Evolutionary conservation across 441 rosid species (phyloP), one percentile per base, ranked within the genome.

Genomic region (Mallotus japonicus): DNA sequence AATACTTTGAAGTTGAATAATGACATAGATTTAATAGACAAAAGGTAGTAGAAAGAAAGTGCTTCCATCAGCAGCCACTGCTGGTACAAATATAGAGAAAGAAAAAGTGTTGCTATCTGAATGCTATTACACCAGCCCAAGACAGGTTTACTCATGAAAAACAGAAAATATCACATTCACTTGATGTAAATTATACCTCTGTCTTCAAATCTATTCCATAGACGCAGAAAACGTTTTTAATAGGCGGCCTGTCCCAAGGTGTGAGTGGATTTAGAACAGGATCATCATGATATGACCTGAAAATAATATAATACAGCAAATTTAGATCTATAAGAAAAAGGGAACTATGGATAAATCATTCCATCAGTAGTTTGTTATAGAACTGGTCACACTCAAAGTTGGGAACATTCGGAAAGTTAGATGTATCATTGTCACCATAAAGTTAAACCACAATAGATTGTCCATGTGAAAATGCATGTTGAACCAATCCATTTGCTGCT

Each of bases 241-340:
- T 87, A 71, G 99, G 98, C 64, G 99, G 99, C 75, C 99, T 90
- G 65, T 95, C 99, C 98, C 98, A 95, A 60, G 99, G 97, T 56
- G 96, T 86, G 53, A 95, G 91, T 76, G 99, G 98, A 87, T 95
- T 93, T 77, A 90, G 80, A 78, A 95, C 89, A 75, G 94, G 96
- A 83, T 95, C 93, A 68, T 80, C 83, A 76, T 85, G 96, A 84
- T 95, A 93, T 80, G 88, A 86, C 89, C 99, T 95, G 90, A 74
- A 84, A 84, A 76, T 76, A 57, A 67, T 16, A 62, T 17, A 14
- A 24, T 64, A 79, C 69, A 72, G 64, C 56, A 74, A 56, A 69
- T 56, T 78, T 58, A 70, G 49, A 58, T 42, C 24, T 24, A n/a
- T 14, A 11, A 44, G 56, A 44, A 28, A 73, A 49, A 50, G 37